Evolutionary conservation across 2,329 filamentous ascomycete genomes (phyloP), one percentile per base, ranked within the genome.

Genomic region (Zymoseptoria pseudotritici): DNA sequence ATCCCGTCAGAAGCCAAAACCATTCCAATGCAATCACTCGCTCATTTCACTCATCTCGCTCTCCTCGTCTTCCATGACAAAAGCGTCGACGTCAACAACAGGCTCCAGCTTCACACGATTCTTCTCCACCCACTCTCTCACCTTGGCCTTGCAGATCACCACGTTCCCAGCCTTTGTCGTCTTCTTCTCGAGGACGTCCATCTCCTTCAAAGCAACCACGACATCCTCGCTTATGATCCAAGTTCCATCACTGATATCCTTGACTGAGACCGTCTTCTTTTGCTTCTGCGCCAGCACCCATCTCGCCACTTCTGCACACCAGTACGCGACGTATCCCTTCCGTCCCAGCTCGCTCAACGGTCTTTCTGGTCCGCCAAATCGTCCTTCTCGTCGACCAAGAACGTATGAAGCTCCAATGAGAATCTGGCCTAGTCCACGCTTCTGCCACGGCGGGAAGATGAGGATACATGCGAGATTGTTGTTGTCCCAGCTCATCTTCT

Each of bases 401-500:
- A 94, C 92, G 75, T 99, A 99, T 46, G 90, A 95, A 2, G 94
- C 85, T 4, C 90, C 91, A 85, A 99, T 97, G 31, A 99, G 81
- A 55, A 97, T 78, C 56, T 90, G 86, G 0, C 94, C 94, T 0
- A 97, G 82, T 1, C 93, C 91, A 65, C 91, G 91, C 64, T 89
- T 87, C 75, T 97, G 93, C 86, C 93, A 97, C 0, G 94, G 94
- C 1, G 94, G 94, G 70, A 97, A 97, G 17, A 97, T 84, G 6
- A 97, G 81, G 67, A 99, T 99, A 72, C 94, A 99, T 0, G 94
- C 94, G 4, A 99, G 82, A 66, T 97, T 99, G 75, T 99, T 97
- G 70, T 93, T 92, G 70, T 99, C 94, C 93, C 94, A 99, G 3
- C 91, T 96, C 80, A 97, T 89, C 74, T 97, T 97, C 75, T 99